Conservation (phyloP, 495 filamentous ascomycete species). For the Chaetomidium leptoderma region DNA sequence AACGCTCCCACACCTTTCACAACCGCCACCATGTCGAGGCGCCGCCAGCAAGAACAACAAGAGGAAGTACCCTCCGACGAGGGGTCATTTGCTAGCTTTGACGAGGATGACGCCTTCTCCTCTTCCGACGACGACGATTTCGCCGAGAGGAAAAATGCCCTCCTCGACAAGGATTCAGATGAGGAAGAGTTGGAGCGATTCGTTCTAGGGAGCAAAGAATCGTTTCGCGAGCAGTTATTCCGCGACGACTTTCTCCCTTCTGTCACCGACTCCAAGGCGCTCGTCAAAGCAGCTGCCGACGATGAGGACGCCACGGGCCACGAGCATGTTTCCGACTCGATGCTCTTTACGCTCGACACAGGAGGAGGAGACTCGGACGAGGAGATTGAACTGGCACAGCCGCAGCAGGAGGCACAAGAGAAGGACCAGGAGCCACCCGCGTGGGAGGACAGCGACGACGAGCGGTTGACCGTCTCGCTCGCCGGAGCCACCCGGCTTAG, state of each 20-base stretch:
- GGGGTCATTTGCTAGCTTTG: slow-evolving; percentile 35
- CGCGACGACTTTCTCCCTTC: slow-evolving; percentile 31
- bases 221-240: slow-evolving; percentile 68
- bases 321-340: slow-evolving; percentile 60
- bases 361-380: slow-evolving; percentile 33
- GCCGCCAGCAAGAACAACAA: slow-evolving; percentile 19
- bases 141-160: neutral
- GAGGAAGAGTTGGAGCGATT: slow-evolving; percentile 81
- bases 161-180: slow-evolving; percentile 63
- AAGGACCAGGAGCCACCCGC: slow-evolving; percentile 47
- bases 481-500: slow-evolving; percentile 65
- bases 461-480: slow-evolving; percentile 76
- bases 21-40: slow-evolving; percentile 14
- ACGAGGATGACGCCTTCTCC: slow-evolving; percentile 31
- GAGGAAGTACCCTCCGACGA: slow-evolving; percentile 26
- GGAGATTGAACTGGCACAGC: slow-evolving; percentile 21
- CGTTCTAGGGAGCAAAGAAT: slow-evolving; percentile 79
- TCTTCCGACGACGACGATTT: slow-evolving; percentile 25
- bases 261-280: slow-evolving; percentile 34
- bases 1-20: slow-evolving; percentile 1
- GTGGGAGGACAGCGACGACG: slow-evolving; percentile 96
- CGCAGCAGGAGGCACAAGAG: neutral
- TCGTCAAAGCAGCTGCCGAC: slow-evolving; percentile 26
- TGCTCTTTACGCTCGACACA: slow-evolving; percentile 50
- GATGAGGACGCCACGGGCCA: slow-evolving; percentile 31